Percentiles rank a stretch among this genome's conserved stretches.
Evolutionary conservation across 495 filamentous ascomycete genomes (phyloP).

Genomic region (Penicillium psychrofluorescens): DNA sequence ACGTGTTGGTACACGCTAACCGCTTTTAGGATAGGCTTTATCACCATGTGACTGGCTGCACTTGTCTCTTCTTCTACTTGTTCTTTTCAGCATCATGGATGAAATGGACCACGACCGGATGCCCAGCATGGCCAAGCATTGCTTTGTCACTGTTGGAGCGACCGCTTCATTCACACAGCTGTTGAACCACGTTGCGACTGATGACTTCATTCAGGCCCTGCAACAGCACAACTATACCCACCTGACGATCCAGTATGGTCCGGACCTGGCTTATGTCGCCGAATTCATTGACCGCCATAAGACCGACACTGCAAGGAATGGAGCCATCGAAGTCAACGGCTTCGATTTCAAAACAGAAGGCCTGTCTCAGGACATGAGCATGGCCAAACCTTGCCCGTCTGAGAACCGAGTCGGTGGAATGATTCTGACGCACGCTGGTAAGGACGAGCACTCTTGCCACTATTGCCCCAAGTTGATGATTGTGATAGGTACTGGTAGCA

Average conservation of each 20-base stretch:
- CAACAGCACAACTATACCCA: constrained; percentile 49
- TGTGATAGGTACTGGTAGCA: constrained; percentile 71
- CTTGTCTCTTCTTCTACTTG: constrained; percentile 2
- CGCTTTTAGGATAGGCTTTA: neutral
- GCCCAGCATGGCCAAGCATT: constrained; percentile 24
- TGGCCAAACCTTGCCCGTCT: constrained; percentile 27
- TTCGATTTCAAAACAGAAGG: constrained; percentile 61
- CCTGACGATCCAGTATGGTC: constrained; percentile 72
- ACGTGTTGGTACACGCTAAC: constrained; percentile 15
- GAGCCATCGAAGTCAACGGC: constrained; percentile 44
- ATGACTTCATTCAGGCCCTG: constrained; percentile 52
- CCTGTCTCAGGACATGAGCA: constrained; percentile 48
- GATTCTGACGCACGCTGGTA: constrained; percentile 89
- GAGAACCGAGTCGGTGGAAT: constrained; percentile 45
- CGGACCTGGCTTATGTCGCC: constrained; percentile 31
- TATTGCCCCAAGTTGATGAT: no score
- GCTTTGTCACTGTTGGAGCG: constrained; percentile 85
- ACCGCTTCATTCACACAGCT: constrained; percentile 70
- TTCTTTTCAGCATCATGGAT: neutral
- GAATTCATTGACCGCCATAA: constrained; percentile 34
- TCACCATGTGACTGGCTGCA: neutral
- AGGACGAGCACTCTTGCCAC: neutral
- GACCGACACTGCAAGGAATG: constrained; percentile 5
- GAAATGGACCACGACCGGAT: no score
- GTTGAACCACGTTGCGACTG: constrained; percentile 30